Conservation (phyloP, 2,329 filamentous ascomycete genomes). For the Fusarium sp. region DNA sequence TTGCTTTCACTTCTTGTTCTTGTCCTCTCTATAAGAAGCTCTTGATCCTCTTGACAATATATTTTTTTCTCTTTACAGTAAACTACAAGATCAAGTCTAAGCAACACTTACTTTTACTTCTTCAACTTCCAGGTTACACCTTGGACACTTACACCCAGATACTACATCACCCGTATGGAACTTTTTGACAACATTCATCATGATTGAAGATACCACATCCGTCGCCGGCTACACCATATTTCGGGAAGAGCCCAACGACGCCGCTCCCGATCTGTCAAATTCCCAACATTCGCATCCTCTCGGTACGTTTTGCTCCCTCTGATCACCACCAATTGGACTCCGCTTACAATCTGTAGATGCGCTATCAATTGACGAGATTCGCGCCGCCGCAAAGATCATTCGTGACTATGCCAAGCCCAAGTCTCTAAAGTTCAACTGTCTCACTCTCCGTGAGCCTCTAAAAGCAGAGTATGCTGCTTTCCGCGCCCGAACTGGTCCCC, state of each 20-base stretch:
- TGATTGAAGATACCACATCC: constrained; percentile 56
- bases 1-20: neutral
- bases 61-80: neutral
- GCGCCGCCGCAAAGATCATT: constrained; percentile 60
- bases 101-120: neutral
- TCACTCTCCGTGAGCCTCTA: constrained; percentile 73
- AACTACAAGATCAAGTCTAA: neutral
- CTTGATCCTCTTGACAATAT: constrained; percentile 19
- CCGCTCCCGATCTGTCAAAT: constrained; percentile 49
- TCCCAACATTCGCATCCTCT: constrained; percentile 52
- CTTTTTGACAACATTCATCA: constrained; percentile 53
- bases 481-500: constrained; percentile 59
- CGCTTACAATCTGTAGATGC: constrained; percentile 52
- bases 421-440: constrained; percentile 65
- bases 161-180: constrained; percentile 41
- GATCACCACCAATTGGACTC: neutral
- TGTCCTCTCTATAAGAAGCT: constrained; percentile 41
- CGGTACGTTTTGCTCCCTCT: constrained; percentile 35
- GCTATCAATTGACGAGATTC: constrained; percentile 66
- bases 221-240: constrained; percentile 60
- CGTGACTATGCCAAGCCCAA: constrained; percentile 51
- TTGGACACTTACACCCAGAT: constrained; percentile 7
- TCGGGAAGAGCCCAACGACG: constrained; percentile 55
- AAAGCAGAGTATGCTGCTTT: constrained; percentile 73
- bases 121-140: neutral